Base-by-base conservation (phyloP, 140 eudicot genomes). In the Cichorium intybus region DNA sequence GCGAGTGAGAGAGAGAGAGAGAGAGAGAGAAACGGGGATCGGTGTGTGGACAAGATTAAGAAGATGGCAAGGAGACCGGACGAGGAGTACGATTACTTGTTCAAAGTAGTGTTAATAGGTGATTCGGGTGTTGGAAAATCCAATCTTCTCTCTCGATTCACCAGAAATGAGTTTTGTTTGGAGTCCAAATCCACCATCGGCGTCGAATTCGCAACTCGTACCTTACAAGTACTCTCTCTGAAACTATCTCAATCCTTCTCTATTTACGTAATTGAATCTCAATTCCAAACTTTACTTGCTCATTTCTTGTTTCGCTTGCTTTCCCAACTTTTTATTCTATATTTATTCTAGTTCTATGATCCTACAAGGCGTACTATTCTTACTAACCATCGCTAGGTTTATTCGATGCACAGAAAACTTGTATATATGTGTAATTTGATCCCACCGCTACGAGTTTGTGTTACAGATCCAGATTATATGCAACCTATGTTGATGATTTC, bases 51-150 rank as follows among this genome's bases (percentile, higher is more conserved):
- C 7, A 37, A 57, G 64, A 58, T 58, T 58, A 58, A 58, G 31
- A 21, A 28, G 34, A 74, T 75, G 80, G 80, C 80, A 39, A 60
- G 80, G 22, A 75, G 80, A 68, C 64, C 80, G 64, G 79, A 75
- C 39, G 76, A 76, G 24, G 81, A 76, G 47, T 68, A 76, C 11
- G 81, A 76, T 76, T 76, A 76, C 72, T 54, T 76, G 64, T 76
- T 76, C 81, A 69, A 76, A 70, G 81, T 76, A 49, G 81, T 76
- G 10, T 69, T 76, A 55, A 76, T 76, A 12, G 81, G 81, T n/a
- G 81, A 76, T 54, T 76, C 81, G 0, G 76, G 76, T 59, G 79
- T 75, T 27, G 79, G 79, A 58, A 75, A 75, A 75, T 75, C 79
- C 35, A 75, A 75, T 41, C 79, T 75, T 60, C 79, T 75, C 67